Evolutionary conservation across 305 asterid genomes (phyloP).

Genomic region (Ajuga reptans): DNA sequence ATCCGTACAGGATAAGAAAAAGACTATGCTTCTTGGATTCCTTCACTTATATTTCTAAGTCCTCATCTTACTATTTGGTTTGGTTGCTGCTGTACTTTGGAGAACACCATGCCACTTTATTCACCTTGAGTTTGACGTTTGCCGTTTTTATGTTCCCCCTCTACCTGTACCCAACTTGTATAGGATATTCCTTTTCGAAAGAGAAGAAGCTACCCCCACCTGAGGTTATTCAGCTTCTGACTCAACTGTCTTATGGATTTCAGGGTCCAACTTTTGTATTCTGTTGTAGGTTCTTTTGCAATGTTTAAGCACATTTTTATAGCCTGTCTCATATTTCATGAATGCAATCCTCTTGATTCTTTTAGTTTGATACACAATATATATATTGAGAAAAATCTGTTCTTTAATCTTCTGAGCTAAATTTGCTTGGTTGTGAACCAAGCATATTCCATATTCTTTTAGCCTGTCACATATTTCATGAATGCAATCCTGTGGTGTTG

Average conservation of each 20-base stretch:
- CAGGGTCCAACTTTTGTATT: neutral
- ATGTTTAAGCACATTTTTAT: neutral
- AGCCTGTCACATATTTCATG: too few species aligned
- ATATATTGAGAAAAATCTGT: neutral
- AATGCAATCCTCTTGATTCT: neutral
- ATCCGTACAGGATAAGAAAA: constrained; percentile 3
- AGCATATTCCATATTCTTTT: too few species aligned
- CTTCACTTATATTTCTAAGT: neutral
- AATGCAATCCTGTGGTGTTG: neutral
- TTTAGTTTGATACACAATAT: neutral
- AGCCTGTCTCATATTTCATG: neutral
- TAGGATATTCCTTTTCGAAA: too few species aligned
- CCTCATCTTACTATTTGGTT: constrained; percentile 3
- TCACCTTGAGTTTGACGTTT: constrained; percentile 5
- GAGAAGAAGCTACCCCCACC: too few species aligned
- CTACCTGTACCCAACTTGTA: neutral
- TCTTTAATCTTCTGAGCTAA: neutral
- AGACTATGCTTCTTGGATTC: neutral
- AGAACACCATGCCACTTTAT: constrained; percentile 12
- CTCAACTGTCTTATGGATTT: constrained; percentile 3
- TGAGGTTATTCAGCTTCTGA: neutral
- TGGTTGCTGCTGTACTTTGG: constrained; percentile 2
- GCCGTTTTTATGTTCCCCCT: neutral
- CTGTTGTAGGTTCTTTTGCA: constrained; percentile 2
- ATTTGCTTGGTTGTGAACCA: neutral